These are phyloP conservation scores for Talaromyces islandicus DNA, from an alignment of 2,329 filamentous ascomycete species.

Conservation along the genomic window DNA sequence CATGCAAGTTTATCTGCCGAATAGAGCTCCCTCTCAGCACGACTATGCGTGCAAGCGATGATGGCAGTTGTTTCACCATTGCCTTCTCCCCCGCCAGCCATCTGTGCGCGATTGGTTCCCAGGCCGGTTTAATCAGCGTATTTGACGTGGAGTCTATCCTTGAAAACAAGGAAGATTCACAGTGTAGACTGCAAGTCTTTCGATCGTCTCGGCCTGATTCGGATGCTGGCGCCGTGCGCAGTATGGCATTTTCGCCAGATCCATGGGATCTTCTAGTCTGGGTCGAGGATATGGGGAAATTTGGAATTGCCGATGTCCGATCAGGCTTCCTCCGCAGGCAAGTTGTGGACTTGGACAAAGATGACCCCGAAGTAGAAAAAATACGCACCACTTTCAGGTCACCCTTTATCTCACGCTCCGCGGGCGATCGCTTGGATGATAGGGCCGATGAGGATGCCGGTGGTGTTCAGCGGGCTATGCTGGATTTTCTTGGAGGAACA, in stretches of 20 bases:
- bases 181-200: conserved; percentile 63
- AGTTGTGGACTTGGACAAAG: conserved; percentile 31
- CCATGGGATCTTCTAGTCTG: conserved; percentile 88
- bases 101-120: conserved; percentile 45
- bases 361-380: conserved; percentile 27
- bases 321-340: conserved; percentile 41
- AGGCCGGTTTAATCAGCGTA: conserved; percentile 43
- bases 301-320: conserved; percentile 43
- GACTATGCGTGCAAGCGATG: conserved; percentile 17
- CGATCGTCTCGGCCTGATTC: conserved; percentile 67
- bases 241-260: conserved; percentile 86
- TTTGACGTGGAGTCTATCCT: conserved; percentile 35
- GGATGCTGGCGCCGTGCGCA: conserved; percentile 73
- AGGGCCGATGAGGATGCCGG: conserved; percentile 18
- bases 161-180: conserved; percentile 14
- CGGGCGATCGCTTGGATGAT: conserved; percentile 12
- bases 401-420: conserved; percentile 16
- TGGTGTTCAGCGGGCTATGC: conserved; percentile 17
- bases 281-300: conserved; percentile 71
- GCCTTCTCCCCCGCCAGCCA: conserved; percentile 45
- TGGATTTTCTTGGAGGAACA: conserved; percentile 21
- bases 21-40: conserved; percentile 37
- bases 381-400: conserved; percentile 25
- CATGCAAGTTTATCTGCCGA: conserved; percentile 34
- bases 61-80: conserved; percentile 43